Evolutionary conservation across 805 yeast genomes (phyloP).

Genomic region (Wickerhamomyces sydowiorum): DNA sequence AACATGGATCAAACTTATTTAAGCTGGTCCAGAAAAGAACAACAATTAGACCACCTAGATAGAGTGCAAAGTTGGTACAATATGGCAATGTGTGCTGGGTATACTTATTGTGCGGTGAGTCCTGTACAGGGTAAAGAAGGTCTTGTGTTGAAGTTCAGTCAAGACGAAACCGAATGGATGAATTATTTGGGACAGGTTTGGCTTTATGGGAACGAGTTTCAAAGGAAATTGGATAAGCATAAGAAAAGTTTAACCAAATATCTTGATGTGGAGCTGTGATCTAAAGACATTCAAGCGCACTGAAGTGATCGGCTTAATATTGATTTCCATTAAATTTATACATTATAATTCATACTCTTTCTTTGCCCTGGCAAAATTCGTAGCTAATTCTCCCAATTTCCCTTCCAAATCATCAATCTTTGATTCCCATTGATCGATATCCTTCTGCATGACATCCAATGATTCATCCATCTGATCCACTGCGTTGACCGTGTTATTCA

Average conservation of each 20-base stretch:
- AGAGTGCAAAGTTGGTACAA: not conserved
- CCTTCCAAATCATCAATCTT: constrained; percentile 16
- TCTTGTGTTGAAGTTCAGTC: constrained; percentile 2
- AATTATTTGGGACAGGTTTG: constrained; percentile 10
- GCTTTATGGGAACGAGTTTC: not conserved
- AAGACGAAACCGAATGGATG: not conserved
- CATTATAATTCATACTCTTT: not conserved
- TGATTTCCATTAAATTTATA: not conserved
- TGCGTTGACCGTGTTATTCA: constrained; percentile 12
- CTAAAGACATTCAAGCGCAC: too few relatives aligned
- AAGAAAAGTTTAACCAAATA: too few relatives aligned
- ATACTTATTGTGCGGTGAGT: constrained; percentile 56
- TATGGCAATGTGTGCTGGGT: constrained; percentile 25
- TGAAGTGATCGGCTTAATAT: too few relatives aligned
- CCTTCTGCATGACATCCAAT: constrained; percentile 16
- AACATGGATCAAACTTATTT: constrained; percentile 24
- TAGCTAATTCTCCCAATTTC: constrained; percentile 15
- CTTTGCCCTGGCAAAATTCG: constrained; percentile 9
- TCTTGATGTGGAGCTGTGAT: too few relatives aligned
- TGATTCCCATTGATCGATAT: constrained; percentile 23
- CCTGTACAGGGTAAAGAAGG: not conserved
- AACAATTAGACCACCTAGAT: not conserved
- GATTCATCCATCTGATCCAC: constrained; percentile 15
- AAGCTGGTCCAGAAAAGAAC: not conserved
- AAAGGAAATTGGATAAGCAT: not conserved